Evolutionary conservation across 345 rosid species (phyloP), one percentile per base, ranked within the genome.

Genomic region (Nasturtium officinale): DNA sequence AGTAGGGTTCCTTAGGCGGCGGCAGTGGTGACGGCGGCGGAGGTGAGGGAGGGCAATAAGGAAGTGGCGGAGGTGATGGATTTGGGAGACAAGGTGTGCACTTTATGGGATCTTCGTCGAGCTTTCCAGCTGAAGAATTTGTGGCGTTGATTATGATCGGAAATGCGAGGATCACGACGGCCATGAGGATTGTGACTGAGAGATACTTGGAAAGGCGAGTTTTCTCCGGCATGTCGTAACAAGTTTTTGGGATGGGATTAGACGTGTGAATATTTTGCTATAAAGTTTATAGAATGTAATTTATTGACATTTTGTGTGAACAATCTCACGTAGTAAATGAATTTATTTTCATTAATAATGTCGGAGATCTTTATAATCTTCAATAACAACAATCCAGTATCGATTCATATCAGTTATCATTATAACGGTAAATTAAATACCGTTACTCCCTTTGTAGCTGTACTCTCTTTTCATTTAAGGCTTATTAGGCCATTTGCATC

Each of bases 41-140:
- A 12, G 73, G 52, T 23, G 64, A 48, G 18, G 90, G 84, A 61
- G 77, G 78, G 69, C 42, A 37, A 18, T 82, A 77, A 2, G 86
- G 84, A 33, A 43, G 70, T 26, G 57, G 77, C 2, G 81, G 83
- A 43, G 78, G 65, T 0, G 82, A 76, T 0, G 70, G 69, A 0
- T 56, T 71, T 62, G 67, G 72, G 29, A 18, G 28, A 11, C 89
- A 87, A 13, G 87, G 84, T 25, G 58, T 2, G 72, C 89, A 87
- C 66, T 84, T 80, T 17, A 61, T 56, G 28, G 71, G 16, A 46
- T 45, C 78, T 23, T 20, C 23, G 2, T 42, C 8, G 47, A 42
- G 17, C 3, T 15, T 42, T 42, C 15, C 47, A 42, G 40, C 28
- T 18, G 38, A 51, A 53, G 68, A 67, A 77, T 56, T 25, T 30